A percentile compares a stretch with the other conserved stretches of the same genome.
phyloP scores from a whole-genome alignment of 257 asterid genomes.

The Oldenlandia corymbosa region DNA sequence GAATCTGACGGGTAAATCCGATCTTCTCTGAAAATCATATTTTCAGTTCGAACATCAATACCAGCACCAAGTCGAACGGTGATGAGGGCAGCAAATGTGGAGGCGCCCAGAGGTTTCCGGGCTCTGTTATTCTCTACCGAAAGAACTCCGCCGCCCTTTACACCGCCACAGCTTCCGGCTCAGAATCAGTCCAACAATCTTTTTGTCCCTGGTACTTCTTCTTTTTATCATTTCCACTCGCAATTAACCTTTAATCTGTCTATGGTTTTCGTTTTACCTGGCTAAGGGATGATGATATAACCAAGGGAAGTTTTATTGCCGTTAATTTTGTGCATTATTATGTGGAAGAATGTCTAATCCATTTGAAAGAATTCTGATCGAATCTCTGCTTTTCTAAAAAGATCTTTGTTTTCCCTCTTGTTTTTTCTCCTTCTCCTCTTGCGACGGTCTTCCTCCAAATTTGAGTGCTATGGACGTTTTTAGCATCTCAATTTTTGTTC shows the following conservation, averaged over 20 bases:
- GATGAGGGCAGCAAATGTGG: slow-evolving; percentile 49
- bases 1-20: too few species aligned
- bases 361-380: background rate
- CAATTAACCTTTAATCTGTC: too few species aligned
- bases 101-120: slow-evolving; percentile 33
- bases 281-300: background rate
- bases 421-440: background rate
- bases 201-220: slow-evolving; percentile 61
- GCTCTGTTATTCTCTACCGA: slow-evolving; percentile 36
- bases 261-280: too few species aligned
- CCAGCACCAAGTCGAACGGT: slow-evolving; percentile 36
- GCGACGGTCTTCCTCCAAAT: background rate
- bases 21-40: too few species aligned
- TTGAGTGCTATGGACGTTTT: background rate
- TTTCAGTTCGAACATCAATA: too few species aligned
- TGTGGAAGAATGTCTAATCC: background rate
- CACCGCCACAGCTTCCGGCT: slow-evolving; percentile 39
- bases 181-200: slow-evolving; percentile 63
- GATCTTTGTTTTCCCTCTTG: background rate
- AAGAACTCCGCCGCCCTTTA: slow-evolving; percentile 47
- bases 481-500: background rate
- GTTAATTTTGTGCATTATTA: background rate
- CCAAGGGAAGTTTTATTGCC: background rate
- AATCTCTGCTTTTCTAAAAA: too few species aligned
- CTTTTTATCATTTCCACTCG: background rate